Base-by-base conservation (phyloP, 352 stramenopile species). In the Pythium aristosporum region DNA sequence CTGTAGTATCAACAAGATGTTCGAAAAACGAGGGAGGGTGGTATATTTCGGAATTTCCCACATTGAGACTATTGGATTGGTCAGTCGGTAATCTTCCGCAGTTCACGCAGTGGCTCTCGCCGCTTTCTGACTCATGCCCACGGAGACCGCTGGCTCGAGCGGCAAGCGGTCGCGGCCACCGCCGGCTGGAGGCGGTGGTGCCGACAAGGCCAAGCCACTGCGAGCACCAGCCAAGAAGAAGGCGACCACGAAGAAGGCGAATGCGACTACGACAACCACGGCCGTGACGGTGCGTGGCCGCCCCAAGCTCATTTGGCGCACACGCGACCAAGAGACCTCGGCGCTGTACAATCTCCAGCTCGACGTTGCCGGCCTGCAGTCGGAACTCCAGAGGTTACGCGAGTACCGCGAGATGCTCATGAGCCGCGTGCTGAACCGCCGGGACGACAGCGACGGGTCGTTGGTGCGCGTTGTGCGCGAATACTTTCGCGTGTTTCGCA, bases 271-370 rank as follows among this genome's bases (percentile, higher is more conserved):
- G 34, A 9, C 46, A 28, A 15, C 28, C 16, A 46, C 16, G n/a
- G 42, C 44, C 18, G 55, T 62, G 9, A 28, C 55, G 7, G 41
- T 50, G 36, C 51, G 61, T 28, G 25, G 25, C 0, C 50, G 61
- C 2, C 68, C 59, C 39, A 85, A 85, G 57, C 74, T 85, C 43
- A 80, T 84, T 46, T 87, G 78, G 79, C 67, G 76, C 20, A 76
- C 76, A 20, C 73, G 79, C 10, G 79, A 88, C 66, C 73, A 67
- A 23, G 70, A 85, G 53, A 78, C 76, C 61, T 88, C 79, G 61
- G 68, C 67, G 55, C 67, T 82, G 5, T 88, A 88, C 66, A 88
- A 86, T 48, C 54, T 86, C 25, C 71, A 85, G 62, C 68, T 88
- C 20, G 79, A 88, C 50, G 59, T 88, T 16, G 70, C 77, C 25